These are phyloP conservation scores for Phytophthora pisi DNA, from an alignment of 352 stramenopile genomes.

Conservation along the genomic window DNA sequence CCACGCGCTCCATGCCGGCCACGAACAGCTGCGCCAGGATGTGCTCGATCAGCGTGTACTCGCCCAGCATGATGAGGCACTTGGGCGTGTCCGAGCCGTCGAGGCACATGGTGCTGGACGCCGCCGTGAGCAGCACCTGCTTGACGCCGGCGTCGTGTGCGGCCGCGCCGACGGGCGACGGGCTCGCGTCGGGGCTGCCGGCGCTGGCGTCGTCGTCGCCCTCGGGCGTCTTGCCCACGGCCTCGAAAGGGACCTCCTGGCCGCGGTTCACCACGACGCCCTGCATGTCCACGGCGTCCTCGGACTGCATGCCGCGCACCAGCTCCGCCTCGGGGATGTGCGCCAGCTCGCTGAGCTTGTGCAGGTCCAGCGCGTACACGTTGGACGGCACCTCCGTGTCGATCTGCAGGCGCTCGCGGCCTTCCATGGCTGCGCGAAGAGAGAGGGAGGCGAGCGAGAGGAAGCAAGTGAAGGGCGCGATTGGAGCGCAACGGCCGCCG, in stretches of 20 bases:
- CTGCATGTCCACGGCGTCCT: slow-evolving; percentile 83
- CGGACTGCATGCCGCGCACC: slow-evolving; percentile 72
- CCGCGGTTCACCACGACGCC: slow-evolving; percentile 79
- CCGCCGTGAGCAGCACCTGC: slow-evolving; percentile 81
- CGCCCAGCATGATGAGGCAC: slow-evolving; percentile 73
- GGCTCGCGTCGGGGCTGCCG: neutral
- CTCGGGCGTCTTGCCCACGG: slow-evolving; percentile 60
- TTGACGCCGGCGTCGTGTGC: slow-evolving; percentile 41
- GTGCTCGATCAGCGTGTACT: slow-evolving; percentile 85
- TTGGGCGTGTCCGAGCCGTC: slow-evolving; percentile 82
- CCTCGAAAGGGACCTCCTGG: slow-evolving; percentile 81
- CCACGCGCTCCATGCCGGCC: slow-evolving; percentile 80
- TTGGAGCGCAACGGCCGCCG: slow-evolving; percentile 11
- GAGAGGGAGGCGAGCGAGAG: neutral
- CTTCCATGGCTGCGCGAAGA: slow-evolving; percentile 31
- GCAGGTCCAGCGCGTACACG: slow-evolving; percentile 74
- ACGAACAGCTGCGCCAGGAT: slow-evolving; percentile 84
- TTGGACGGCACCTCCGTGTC: slow-evolving; percentile 83
- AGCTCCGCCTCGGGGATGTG: slow-evolving; percentile 71
- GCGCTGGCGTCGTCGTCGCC: slow-evolving; percentile 17
- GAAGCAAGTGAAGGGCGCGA: neutral
- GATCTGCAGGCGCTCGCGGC: slow-evolving; percentile 53
- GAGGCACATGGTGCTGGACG: slow-evolving; percentile 80
- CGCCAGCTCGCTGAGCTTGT: slow-evolving; percentile 68
- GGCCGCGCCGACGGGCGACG: neutral